Conservation (phyloP, 2,329 filamentous ascomycete species). For the Dactylellina parvicollis region DNA sequence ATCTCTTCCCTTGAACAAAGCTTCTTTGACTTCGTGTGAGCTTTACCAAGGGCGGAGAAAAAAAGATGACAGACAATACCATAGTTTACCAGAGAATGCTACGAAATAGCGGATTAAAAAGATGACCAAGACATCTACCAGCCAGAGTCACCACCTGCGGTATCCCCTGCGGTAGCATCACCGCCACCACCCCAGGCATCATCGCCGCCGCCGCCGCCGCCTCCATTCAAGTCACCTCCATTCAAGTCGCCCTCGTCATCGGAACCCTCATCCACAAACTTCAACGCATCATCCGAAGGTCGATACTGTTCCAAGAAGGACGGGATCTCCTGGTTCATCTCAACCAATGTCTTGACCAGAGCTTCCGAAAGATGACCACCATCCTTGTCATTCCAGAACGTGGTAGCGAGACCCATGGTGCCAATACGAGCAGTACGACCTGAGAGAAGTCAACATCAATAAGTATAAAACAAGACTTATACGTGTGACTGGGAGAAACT, state of each 20-base stretch:
- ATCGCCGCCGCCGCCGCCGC: constrained; percentile 35
- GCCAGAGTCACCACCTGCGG: constrained; percentile 29
- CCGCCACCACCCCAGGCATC: constrained; percentile 4
- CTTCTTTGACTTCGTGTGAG: not conserved
- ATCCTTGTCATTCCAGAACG: constrained; percentile 78
- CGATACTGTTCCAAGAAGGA: constrained; percentile 77
- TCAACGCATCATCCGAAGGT: constrained; percentile 59
- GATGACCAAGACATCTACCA: not conserved
- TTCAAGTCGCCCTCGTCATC: constrained; percentile 61
- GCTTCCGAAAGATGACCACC: constrained; percentile 71
- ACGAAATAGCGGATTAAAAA: too few relatives aligned
- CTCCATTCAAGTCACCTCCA: constrained; percentile 50
- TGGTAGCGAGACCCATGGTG: constrained; percentile 83
- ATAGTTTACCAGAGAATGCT: too few relatives aligned
- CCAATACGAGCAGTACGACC: constrained; percentile 94
- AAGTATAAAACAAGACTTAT: constrained; percentile 3
- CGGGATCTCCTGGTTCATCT: constrained; percentile 80
- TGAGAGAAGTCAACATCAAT: constrained; percentile 59
- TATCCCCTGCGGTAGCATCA: not conserved
- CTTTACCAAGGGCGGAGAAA: not conserved
- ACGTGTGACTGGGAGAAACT: constrained; percentile 57
- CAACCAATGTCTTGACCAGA: constrained; percentile 81
- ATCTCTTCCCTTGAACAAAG: too few relatives aligned
- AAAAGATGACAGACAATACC: too few relatives aligned
- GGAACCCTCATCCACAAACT: constrained; percentile 68